phyloP scores from a whole-genome alignment of 75 land plant species.

The Pinus taeda region DNA sequence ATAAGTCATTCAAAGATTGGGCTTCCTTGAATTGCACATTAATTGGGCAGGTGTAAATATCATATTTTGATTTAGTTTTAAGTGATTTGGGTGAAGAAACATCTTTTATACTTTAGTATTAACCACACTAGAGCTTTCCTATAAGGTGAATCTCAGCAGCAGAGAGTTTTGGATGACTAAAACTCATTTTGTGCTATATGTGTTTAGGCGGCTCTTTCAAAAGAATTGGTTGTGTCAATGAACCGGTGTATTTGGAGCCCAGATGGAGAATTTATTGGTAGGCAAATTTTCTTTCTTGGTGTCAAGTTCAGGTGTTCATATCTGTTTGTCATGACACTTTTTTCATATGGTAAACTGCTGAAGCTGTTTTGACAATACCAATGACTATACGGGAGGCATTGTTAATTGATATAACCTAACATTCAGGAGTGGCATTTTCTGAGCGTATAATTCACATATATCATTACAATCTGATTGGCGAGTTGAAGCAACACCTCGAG shows the following conservation, averaged over 20 bases:
- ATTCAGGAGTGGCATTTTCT: conserved; percentile 83
- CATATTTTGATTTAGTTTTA: too few species aligned
- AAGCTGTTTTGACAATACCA: too few species aligned
- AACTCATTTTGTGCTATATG: too few species aligned
- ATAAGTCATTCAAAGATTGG: conserved; percentile 82
- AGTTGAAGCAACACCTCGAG: conserved; percentile 67
- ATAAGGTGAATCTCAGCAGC: background rate
- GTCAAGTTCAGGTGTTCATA: too few species aligned
- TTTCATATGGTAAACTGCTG: too few species aligned
- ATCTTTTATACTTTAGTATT: too few species aligned
- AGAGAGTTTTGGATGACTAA: background rate
- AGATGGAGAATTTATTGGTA: conserved; percentile 14
- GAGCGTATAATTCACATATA: conserved; percentile 87
- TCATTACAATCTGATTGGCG: conserved; percentile 43
- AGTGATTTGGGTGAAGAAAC: too few species aligned
- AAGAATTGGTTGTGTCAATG: conserved; percentile 11
- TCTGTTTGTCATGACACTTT: too few species aligned
- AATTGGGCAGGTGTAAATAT: conserved; percentile 61
- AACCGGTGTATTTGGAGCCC: conserved; percentile 24
- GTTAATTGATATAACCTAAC: too few species aligned
- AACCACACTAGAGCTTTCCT: background rate
- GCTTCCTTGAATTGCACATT: conserved; percentile 57
- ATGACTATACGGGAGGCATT: too few species aligned
- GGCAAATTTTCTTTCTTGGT: too few species aligned
- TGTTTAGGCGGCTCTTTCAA: conserved; percentile 12